A percentile compares a stretch with the other conserved stretches of the same genome.
Evolutionary conservation across 305 asterid genomes (phyloP).

Genomic region (Withania somnifera): DNA sequence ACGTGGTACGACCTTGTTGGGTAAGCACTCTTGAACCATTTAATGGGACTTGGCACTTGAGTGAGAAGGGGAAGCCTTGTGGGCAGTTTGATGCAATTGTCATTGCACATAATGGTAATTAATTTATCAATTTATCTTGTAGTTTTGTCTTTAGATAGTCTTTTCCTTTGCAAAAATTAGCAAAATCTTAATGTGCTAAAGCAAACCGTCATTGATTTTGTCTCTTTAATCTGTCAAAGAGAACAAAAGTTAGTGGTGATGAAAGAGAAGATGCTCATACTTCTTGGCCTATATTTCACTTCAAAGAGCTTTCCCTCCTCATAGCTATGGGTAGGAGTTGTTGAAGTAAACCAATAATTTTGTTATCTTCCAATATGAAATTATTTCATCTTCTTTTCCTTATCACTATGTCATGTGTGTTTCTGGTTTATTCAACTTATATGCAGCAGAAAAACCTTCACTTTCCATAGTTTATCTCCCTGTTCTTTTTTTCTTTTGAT

Average conservation of each 20-base stretch:
- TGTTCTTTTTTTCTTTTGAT: not conserved
- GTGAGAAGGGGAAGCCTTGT: constrained; percentile 74
- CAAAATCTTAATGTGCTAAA: not conserved
- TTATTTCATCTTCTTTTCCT: not conserved
- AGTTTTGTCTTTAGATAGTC: not conserved
- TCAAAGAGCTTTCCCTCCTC: not conserved
- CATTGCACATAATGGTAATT: constrained; percentile 88
- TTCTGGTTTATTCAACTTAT: not conserved
- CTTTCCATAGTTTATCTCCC: not conserved
- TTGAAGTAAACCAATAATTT: not conserved
- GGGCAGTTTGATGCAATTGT: constrained; percentile 87
- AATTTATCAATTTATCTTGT: not conserved
- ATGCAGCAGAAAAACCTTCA: not conserved
- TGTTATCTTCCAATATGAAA: not conserved
- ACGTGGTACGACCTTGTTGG: constrained; percentile 91
- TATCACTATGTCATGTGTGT: not conserved
- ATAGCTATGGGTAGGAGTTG: not conserved
- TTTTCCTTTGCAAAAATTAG: not conserved
- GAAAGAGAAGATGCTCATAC: not conserved
- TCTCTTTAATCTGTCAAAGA: not conserved
- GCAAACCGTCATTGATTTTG: not conserved
- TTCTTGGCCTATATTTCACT: not conserved
- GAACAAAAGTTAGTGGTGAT: not conserved
- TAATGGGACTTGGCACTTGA: constrained; percentile 84
- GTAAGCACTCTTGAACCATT: constrained; percentile 73